Base-by-base conservation (phyloP, 2,329 filamentous ascomycete genomes). In the Fragosphaeria purpurea region DNA sequence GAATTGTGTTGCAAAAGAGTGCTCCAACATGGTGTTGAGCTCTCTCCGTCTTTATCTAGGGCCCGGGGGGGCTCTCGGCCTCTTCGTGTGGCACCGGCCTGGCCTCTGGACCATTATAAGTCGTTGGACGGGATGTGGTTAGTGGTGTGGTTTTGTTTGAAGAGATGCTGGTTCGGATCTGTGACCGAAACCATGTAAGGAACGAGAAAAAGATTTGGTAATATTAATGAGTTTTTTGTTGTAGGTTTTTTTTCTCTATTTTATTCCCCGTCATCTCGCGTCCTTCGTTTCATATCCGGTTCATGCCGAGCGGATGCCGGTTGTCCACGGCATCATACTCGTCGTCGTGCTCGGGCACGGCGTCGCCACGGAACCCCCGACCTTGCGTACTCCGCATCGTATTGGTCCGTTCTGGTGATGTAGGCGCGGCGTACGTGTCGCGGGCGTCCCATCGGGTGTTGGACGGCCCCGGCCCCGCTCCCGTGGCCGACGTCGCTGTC, bases 301-400 rank as follows among this genome's bases (percentile, higher is more conserved):
- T 79, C 74, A 80, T 77, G 50, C 69, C 73, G 30, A 80, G 64
- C 4, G 76, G 76, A 58, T 80, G 76, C 62, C 76, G 71, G 48
- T 69, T 65, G 45, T 70, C 67, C 43, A 67, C 22, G 22, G 22
- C 57, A n/a, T 56, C 44, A 55, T 50, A 48, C 55, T 59, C 50
- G 13, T 47, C 40, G 32, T 41, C 40, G 55, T 50, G 47, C 55
- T 59, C 50, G 13, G 45, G 37, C 30, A 38, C 40, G 12, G 30
- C 44, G 7, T 46, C 37, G 41, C 47, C 41, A 40, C 54, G 38
- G 59, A 47, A 41, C 13, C 44, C 44, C 30, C 48, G 56, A 35
- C 60, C 53, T 39, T 34, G 42, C 46, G 47, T 48, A 43, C 50
- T 56, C 31, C 50, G 52, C 13, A 50, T 45, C 3, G 42, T 31